Conservation (phyloP, 2,329 filamentous ascomycete genomes). For the Clonostachys rosea region DNA sequence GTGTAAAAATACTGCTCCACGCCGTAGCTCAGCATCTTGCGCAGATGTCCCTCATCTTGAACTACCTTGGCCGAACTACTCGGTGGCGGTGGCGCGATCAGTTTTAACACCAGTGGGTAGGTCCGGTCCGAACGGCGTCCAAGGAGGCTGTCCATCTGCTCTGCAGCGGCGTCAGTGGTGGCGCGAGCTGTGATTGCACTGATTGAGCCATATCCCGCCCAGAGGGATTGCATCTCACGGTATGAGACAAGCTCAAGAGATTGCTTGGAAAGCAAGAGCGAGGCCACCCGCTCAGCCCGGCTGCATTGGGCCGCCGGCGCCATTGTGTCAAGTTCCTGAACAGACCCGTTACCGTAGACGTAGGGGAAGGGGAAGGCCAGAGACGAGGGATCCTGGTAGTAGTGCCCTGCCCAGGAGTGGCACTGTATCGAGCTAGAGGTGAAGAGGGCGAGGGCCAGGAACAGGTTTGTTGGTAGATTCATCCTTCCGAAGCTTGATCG, state of each 20-base stretch:
- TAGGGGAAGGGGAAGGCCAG: not conserved
- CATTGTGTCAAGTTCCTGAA: not conserved
- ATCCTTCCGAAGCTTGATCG: too few relatives aligned
- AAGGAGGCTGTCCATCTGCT: not conserved
- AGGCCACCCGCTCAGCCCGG: conserved; percentile 19
- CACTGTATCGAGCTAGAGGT: too few relatives aligned
- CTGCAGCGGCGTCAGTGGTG: conserved; percentile 9
- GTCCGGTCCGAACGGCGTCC: conserved; percentile 2
- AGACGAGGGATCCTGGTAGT: too few relatives aligned
- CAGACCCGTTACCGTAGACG: not conserved
- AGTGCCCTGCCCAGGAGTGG: too few relatives aligned
- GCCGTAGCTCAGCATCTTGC: conserved; percentile 63
- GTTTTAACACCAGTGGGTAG: conserved; percentile 49
- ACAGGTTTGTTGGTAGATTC: too few relatives aligned
- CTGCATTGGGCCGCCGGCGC: not conserved
- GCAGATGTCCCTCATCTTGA: conserved; percentile 52
- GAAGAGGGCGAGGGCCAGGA: too few relatives aligned
- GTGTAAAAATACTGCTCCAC: conserved; percentile 65
- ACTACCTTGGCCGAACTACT: not conserved
- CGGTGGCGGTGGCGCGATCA: conserved; percentile 46
- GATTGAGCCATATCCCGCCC: conserved; percentile 52
- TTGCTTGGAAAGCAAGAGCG: conserved; percentile 30
- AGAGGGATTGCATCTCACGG: conserved; percentile 34
- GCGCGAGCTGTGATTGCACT: conserved; percentile 44
- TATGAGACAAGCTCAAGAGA: conserved; percentile 32